Evolutionary conservation across 495 filamentous ascomycete species (phyloP).

Genomic region (Hyaloscypha hepaticicola): DNA sequence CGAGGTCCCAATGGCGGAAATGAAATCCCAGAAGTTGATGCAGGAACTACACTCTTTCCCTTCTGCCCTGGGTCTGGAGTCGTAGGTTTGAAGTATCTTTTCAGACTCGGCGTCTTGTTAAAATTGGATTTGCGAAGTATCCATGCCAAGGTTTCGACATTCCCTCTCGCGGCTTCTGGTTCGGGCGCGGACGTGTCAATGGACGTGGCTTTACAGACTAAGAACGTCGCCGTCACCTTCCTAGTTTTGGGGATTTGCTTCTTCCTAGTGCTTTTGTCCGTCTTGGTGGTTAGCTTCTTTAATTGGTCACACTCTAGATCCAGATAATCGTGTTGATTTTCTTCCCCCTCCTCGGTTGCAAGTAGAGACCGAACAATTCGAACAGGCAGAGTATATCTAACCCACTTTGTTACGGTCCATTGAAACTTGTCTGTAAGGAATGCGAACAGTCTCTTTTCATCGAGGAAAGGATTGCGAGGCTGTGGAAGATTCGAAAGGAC

Average conservation of each 20-base stretch:
- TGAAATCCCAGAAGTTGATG: not conserved
- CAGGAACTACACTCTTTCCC: not conserved
- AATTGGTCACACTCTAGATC: conserved; percentile 6
- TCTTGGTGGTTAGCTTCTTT: conserved; percentile 1
- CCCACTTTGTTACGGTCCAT: conserved; percentile 13
- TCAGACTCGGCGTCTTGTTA: not conserved
- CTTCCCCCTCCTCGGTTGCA: conserved; percentile 12
- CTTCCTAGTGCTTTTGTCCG: not conserved
- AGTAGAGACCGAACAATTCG: conserved; percentile 19
- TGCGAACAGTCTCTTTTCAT: conserved; percentile 10
- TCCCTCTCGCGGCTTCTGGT: not conserved
- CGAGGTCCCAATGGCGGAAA: no score
- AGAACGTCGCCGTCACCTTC: not conserved
- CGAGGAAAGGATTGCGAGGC: not conserved
- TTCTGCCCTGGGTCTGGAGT: conserved; percentile 6
- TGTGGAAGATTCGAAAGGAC: not conserved
- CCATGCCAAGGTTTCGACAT: not conserved
- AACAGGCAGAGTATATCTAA: conserved; percentile 11
- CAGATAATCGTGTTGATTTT: conserved; percentile 18
- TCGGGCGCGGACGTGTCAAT: conserved; percentile 8
- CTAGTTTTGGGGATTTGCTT: not conserved
- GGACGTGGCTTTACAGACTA: not conserved
- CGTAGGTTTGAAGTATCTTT: not conserved
- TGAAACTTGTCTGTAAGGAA: conserved; percentile 18
- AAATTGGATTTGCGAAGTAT: not conserved